Base-by-base conservation (phyloP, 805 yeast genomes). In the Myxozyma vanderwaltii region DNA sequence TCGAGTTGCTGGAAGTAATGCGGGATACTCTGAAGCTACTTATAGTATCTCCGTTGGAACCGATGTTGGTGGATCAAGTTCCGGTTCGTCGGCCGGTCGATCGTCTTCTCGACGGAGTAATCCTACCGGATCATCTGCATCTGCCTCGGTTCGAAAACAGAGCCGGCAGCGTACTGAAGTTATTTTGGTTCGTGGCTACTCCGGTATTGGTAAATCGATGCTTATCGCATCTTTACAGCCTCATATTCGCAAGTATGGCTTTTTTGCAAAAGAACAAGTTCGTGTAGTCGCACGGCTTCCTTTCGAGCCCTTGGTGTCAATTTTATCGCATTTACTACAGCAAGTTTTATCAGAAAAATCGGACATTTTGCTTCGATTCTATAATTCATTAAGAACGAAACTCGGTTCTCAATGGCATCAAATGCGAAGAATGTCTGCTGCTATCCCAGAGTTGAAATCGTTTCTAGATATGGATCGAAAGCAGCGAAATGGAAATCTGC, bases 181-280 rank as follows among this genome's bases (percentile, higher is more conserved):
- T 17, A 45, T 64, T 33, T 23, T 54, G 8, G 39, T 64, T 17
- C 51, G 47, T 5, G 67, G 68, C 2, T 24, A 29, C 31, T 40
- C 64, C 10, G 66, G 68, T 5, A 45, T 64, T 31, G 68, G 68
- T n/a, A 59, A 63, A 38, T 17, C 63, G 2, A 43, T 50, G 39
- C 48, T 64, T 5, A 39, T 64, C 0, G 12, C 48, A 8, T 41
- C 64, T 17, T 23, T 63, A 33, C 59, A 54, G 27, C 44, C 59
- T 13, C 31, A 46, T 6, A 17, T 27, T 15, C 59, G 67, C 7
- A 57, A 47, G 51, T 56, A 60, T 33, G 66, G 64, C 1, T 41
- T 49, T 26, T 54, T 48, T 23, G 61, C 63, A 1, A 24, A 39
- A 27, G 17, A 29, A 6, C 17, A 21, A 17, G 39, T 49, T 13